Evolutionary conservation across 495 filamentous ascomycete species (phyloP).

Genomic region (Xylaria flabelliformis): DNA sequence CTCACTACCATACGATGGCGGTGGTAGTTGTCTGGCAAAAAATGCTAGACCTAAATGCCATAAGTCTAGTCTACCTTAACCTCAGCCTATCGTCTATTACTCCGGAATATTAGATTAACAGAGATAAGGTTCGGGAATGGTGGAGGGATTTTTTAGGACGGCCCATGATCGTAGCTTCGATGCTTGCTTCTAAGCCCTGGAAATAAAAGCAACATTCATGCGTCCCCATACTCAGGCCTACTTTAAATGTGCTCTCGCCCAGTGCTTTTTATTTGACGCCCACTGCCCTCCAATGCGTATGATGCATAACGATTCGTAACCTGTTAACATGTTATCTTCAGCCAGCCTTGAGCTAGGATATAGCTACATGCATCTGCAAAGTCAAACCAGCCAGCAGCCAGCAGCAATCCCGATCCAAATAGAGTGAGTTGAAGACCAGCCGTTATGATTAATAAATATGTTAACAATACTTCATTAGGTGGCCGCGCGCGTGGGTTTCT

Average conservation of each 20-base stretch:
- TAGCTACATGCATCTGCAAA: neutral
- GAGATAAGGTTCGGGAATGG: neutral
- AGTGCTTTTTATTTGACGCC: neutral
- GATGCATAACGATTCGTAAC: neutral
- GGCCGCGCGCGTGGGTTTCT: neutral
- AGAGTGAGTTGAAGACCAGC: neutral
- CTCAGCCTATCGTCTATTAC: neutral
- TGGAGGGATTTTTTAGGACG: neutral
- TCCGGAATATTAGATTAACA: neutral
- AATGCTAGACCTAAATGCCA: conserved; percentile 1
- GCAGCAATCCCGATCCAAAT: neutral
- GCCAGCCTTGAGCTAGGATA: neutral
- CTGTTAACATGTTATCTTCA: neutral
- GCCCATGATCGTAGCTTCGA: neutral
- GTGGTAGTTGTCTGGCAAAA: neutral
- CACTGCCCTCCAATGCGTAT: too few relatives aligned
- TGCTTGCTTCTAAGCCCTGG: neutral
- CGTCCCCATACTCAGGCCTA: conserved; percentile 7
- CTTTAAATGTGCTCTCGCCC: neutral
- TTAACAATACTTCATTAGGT: neutral
- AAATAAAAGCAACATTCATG: conserved; percentile 20
- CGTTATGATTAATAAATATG: neutral
- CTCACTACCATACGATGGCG: neutral
- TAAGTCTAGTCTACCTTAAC: neutral
- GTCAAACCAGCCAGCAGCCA: neutral